These are phyloP conservation scores for Coccinonectria pachysandricola DNA, from an alignment of 2,329 filamentous ascomycete species.

Conservation along the genomic window DNA sequence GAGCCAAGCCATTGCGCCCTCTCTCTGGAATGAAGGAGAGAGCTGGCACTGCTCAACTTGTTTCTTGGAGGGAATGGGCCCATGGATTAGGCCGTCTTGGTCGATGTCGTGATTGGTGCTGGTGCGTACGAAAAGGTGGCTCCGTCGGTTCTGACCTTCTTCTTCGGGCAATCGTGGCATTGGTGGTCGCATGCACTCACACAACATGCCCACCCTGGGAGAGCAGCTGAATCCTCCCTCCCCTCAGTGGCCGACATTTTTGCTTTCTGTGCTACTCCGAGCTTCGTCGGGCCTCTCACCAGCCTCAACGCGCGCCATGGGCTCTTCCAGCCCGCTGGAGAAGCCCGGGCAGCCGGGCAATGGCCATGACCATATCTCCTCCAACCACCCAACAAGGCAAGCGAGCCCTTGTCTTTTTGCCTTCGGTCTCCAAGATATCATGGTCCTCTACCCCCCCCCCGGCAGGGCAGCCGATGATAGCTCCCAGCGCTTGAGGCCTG, in stretches of 20 bases:
- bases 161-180: conserved; percentile 23
- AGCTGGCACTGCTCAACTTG: too few relatives aligned
- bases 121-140: conserved; percentile 20
- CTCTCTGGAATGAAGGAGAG: too few relatives aligned
- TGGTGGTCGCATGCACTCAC: conserved; percentile 25
- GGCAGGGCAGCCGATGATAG: conserved; percentile 6
- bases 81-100: too few relatives aligned
- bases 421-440: background rate
- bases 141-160: conserved; percentile 25
- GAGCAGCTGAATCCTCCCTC: too few relatives aligned
- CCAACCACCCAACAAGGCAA: too few relatives aligned
- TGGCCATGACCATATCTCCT: too few relatives aligned
- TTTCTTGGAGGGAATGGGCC: too few relatives aligned
- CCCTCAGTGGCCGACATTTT: conserved; percentile 22
- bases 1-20: too few relatives aligned
- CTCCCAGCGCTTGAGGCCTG: conserved; percentile 14
- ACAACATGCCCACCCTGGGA: conserved; percentile 19
- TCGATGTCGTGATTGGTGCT: conserved; percentile 23
- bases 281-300: background rate
- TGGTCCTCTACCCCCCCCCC: conserved; percentile 1
- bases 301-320: too few relatives aligned
- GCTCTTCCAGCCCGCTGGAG: too few relatives aligned
- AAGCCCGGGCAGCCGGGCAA: too few relatives aligned
- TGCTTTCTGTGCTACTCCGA: conserved; percentile 9
- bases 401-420: too few relatives aligned